Evolutionary conservation across 192 early-diverging fungal species (phyloP), one percentile per base, ranked within the genome.

Genomic region (Coemansia sp.): DNA sequence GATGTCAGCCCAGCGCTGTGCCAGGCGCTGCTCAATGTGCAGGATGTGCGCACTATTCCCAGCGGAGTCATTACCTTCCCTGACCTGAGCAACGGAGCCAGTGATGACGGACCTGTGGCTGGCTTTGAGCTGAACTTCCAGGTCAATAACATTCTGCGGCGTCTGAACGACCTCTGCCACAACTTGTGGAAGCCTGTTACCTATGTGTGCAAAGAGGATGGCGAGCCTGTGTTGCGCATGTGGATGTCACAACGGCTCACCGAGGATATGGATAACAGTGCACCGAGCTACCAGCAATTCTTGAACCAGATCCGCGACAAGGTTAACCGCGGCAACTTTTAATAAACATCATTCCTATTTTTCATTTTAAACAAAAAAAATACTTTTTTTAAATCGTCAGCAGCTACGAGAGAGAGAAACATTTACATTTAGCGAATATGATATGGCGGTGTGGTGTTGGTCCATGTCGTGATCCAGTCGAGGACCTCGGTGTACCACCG

Each of bases 201-300:
- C 22, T 94, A 93, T 74, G 78, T 98, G 46, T 89, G 95, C 60
- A 95, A 95, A 83, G 96, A 98, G 75, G 96, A 98, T 71, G 94
- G 92, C 16, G 95, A 97, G 67, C 89, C 91, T 24, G 85, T 81
- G 6, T 64, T 96, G 67, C 88, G 97, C 7, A 85, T 92, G 83
- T 87, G 88, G 92, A 94, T 97, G 85, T 69, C 94, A 70, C 89
- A 90, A 61, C 93, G 94, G 69, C 78, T 98, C 72, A 87, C 97
- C n/a, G 95, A 97, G 74, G 97, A 98, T 76, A 89, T 95, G 62
- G 92, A 90, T 34, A 91, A 95, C 44, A 87, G 86, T 55, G 87
- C 89, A 0, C 88, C 89, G 82, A 92, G 91, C 69, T 93, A 92
- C 75, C 86, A 87, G 69, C 93, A 94, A 80, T 92, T 90, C 77